Conservation (phyloP, 1,284 basidiomycete species). For the Boletus semigastroideus region DNA sequence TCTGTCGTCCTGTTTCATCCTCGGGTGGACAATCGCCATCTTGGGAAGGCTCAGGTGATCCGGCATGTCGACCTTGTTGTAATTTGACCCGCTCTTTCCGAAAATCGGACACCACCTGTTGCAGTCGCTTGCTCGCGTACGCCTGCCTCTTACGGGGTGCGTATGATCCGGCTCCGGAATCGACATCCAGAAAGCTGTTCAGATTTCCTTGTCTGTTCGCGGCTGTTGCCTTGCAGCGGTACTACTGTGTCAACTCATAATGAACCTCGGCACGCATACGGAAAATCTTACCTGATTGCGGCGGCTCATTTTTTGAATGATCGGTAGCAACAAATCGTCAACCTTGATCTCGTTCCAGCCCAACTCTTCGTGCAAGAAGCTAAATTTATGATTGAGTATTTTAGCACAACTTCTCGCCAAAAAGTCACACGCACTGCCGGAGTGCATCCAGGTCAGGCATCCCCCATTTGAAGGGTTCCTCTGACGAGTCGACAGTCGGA, state of each 20-base stretch:
- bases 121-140: slow-evolving; percentile 84
- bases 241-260: slow-evolving; percentile 1
- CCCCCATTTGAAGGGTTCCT: slow-evolving; percentile 97
- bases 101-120: slow-evolving; percentile 87
- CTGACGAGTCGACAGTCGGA: slow-evolving; percentile 86
- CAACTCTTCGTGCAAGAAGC: slow-evolving; percentile 83
- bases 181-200: slow-evolving; percentile 59
- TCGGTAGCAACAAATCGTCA: slow-evolving; percentile 89
- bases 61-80: slow-evolving; percentile 13
- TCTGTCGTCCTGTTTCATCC: slow-evolving; percentile 26
- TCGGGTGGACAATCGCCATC: slow-evolving; percentile 21
- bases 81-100: slow-evolving; percentile 47
- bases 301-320: slow-evolving; percentile 88
- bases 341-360: slow-evolving; percentile 87
- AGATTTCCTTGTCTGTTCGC: slow-evolving; percentile 76
- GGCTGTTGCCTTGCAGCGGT: slow-evolving; percentile 48
- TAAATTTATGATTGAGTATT: slow-evolving; percentile 33
- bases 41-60: slow-evolving; percentile 12
- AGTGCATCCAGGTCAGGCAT: slow-evolving; percentile 92
- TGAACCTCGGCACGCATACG: background rate
- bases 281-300: slow-evolving; percentile 59
- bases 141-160: slow-evolving; percentile 79
- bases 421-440: slow-evolving; percentile 58
- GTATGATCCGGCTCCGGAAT: slow-evolving; percentile 61
- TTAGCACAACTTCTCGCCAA: background rate